Conservation (phyloP, 2,329 filamentous ascomycete species). For the Cladosporium sp. region DNA sequence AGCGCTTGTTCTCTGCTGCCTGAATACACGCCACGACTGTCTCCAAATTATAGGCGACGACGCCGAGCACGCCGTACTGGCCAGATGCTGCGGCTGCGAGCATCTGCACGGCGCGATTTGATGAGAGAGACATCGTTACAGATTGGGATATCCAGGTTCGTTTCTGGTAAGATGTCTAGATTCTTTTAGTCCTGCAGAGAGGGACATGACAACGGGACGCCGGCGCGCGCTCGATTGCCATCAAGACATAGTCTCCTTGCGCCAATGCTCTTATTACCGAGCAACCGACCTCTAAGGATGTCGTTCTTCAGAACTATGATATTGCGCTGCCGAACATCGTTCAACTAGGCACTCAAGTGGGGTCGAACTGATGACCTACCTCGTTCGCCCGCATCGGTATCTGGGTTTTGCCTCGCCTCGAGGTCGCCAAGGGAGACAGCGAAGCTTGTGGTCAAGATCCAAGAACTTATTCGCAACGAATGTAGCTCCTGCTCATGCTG, state of each 20-base stretch:
- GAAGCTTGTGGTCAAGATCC: too few relatives aligned
- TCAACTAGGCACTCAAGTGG: background rate
- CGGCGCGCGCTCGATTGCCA: too few relatives aligned
- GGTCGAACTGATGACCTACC: background rate
- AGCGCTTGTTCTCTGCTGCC: conserved; percentile 63
- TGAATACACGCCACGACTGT: conserved; percentile 64
- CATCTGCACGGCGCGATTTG: conserved; percentile 31
- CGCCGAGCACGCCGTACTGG: conserved; percentile 32
- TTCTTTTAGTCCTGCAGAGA: too few relatives aligned
- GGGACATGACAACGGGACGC: too few relatives aligned
- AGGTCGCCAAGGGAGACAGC: background rate
- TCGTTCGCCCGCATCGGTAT: background rate
- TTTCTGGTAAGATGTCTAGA: background rate
- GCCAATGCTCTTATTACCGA: too few relatives aligned
- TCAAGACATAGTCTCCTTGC: too few relatives aligned
- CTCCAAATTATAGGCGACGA: conserved; percentile 53
- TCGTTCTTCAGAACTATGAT: too few relatives aligned
- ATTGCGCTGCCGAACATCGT: too few relatives aligned
- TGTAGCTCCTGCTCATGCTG: too few relatives aligned
- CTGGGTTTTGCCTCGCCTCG: background rate
- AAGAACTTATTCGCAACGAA: too few relatives aligned
- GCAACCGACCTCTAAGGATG: too few relatives aligned
- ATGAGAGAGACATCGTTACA: conserved; percentile 14
- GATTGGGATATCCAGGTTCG: background rate
- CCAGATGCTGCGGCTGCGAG: conserved; percentile 29